phyloP scores from a whole-genome alignment of 495 filamentous ascomycete species.

The Annulohypoxylon maeteangense region DNA sequence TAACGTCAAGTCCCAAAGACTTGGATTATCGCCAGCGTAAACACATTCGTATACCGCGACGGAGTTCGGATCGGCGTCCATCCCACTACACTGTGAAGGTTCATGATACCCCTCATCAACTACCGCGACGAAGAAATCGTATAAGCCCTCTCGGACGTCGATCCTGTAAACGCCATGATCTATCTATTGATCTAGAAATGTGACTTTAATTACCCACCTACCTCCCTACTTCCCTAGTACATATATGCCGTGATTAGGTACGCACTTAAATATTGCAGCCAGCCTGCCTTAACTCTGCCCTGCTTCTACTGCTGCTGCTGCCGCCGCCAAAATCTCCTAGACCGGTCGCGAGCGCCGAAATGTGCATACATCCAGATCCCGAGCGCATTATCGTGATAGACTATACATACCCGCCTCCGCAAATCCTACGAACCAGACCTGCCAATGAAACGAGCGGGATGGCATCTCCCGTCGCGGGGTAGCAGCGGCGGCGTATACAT shows the following conservation, averaged over 20 bases:
- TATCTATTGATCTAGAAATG: neutral
- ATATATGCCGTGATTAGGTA: neutral
- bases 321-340: neutral
- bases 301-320: too few relatives aligned
- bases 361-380: slow-evolving; percentile 12
- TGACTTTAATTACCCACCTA: neutral
- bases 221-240: too few relatives aligned
- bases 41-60: neutral
- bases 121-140: neutral
- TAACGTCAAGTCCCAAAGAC: neutral
- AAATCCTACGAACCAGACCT: slow-evolving; percentile 27
- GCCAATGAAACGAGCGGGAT: neutral
- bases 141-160: neutral
- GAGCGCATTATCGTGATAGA: neutral
- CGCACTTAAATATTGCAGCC: neutral
- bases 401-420: neutral
- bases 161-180: neutral
- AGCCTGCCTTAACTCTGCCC: neutral
- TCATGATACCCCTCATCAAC: neutral
- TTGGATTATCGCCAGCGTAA: neutral
- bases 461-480: slow-evolving; percentile 4
- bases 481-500: slow-evolving; percentile 5
- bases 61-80: neutral
- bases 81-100: neutral
- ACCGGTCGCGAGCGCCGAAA: slow-evolving; percentile 21